phyloP scores from a whole-genome alignment of 192 early-diverging fungal genomes.

The Coemansia sp. region DNA sequence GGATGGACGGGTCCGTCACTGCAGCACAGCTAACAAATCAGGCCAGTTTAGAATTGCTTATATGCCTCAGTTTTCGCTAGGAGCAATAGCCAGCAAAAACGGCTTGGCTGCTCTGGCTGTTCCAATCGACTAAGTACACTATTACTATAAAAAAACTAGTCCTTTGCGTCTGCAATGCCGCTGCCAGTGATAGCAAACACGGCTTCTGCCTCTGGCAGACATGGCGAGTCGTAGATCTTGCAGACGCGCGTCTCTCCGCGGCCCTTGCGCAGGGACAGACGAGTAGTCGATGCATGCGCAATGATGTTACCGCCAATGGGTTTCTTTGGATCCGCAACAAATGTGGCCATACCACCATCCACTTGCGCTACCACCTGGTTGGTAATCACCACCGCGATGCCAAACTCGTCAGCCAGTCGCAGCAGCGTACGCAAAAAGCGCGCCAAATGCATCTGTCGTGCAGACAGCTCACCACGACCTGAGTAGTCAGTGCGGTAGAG shows the following conservation, averaged over 20 bases:
- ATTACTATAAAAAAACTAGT: slow-evolving; percentile 39
- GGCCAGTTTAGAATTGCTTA: slow-evolving; percentile 26
- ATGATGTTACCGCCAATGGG: slow-evolving; percentile 98
- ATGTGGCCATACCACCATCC: slow-evolving; percentile 85
- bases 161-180: slow-evolving; percentile 86
- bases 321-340: slow-evolving; percentile 88
- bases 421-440: slow-evolving; percentile 81
- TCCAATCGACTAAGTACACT: slow-evolving; percentile 8
- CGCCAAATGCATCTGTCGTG: slow-evolving; percentile 92
- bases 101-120: slow-evolving; percentile 27
- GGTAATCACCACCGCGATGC: slow-evolving; percentile 94
- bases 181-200: slow-evolving; percentile 86
- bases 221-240: slow-evolving; percentile 97
- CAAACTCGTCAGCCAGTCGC: slow-evolving; percentile 95
- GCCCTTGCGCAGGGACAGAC: slow-evolving; percentile 89
- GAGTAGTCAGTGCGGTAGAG: slow-evolving; percentile 96
- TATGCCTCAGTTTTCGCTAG: slow-evolving; percentile 50
- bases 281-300: slow-evolving; percentile 95
- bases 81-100: slow-evolving; percentile 4
- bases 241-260: slow-evolving; percentile 87
- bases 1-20: slow-evolving; percentile 45
- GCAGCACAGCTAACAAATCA: slow-evolving; percentile 25
- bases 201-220: slow-evolving; percentile 87
- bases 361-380: slow-evolving; percentile 97
- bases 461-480: slow-evolving; percentile 92